Evolutionary conservation across 805 yeast species (phyloP), one percentile per base, ranked within the genome.

Genomic region (Pichia californica): DNA sequence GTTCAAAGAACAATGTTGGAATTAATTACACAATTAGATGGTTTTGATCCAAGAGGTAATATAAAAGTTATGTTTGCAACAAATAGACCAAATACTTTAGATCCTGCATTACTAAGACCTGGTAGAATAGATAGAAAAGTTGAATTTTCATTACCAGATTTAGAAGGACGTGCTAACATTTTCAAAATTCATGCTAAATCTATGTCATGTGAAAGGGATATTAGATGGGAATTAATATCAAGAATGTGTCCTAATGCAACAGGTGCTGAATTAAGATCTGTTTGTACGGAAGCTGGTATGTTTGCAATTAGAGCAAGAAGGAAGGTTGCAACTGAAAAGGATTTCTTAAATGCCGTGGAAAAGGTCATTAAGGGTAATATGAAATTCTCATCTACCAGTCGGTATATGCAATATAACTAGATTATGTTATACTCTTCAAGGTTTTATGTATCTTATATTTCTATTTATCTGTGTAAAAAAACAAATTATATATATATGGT

Each of bases 21-120:
- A 67, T 78, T 93, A 57, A 93, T 93, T 60, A 88, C 98, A 34
- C 99, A 93, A 65, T 74, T 93, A 61, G 99, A 93, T 65, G 99
- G 99, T 43, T 93, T 93, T 64, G 99, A 93, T 58, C 95, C 99
- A 48, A 83, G 98, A 67, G 99, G 98, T 59, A 93, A 93, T 66
- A 93, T 93, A 64, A 93, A 93, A 72, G 99, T 93, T 44, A 93
- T 93, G 98, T 93, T 93, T 69, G 99, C 99, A 33, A 93, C 99
- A 14, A 93, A 93, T 67, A 79, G 99, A 69, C 99, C 98, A 49
- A 91, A 93, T 66, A 93, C 98, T 0, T 76, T 93, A 62, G 99
- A 93, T 62, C 99, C 99, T 25, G 99, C 99, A 1, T 71, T 93
- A 61, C 71, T 93, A 58, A 83, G 99, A 70, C 99, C 99, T 3